Percentiles rank a stretch among this genome's conserved stretches.
These are phyloP conservation scores for Cladobotryum mycophilum DNA, from an alignment of 2,329 filamentous ascomycete species.

Conservation along the genomic window DNA sequence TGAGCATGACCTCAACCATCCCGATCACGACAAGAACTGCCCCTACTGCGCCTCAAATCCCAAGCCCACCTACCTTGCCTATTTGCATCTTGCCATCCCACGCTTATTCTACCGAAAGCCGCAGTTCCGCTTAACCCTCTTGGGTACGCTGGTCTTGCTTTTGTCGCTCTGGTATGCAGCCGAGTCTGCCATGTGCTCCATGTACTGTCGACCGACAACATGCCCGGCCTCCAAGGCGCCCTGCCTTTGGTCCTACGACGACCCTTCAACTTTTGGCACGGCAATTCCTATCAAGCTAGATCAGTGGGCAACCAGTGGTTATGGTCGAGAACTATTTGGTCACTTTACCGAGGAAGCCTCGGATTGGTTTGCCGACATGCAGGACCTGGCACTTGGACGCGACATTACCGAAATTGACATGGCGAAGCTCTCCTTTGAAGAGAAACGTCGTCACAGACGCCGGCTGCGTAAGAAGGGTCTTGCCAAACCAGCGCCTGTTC, in stretches of 20 bases:
- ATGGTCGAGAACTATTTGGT: conserved; percentile 35
- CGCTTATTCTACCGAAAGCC: conserved; percentile 39
- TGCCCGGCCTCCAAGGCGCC: conserved; percentile 35
- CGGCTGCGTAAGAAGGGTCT: conserved; percentile 44
- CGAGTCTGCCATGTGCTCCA: conserved; percentile 48
- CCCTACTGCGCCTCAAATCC: conserved; percentile 14
- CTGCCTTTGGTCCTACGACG: conserved; percentile 51
- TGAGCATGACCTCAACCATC: conserved; percentile 12
- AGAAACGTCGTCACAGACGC: conserved; percentile 43
- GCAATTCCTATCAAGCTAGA: conserved; percentile 57
- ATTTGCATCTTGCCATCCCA: conserved; percentile 40
- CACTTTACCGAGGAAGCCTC: conserved; percentile 36
- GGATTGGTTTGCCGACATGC: conserved; percentile 43
- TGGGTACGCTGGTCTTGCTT: conserved; percentile 41
- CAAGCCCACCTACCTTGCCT: conserved; percentile 21
- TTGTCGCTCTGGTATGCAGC: conserved; percentile 46
- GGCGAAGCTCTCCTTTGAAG: conserved; percentile 37
- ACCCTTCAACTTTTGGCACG: conserved; percentile 53
- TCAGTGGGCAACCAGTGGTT: conserved; percentile 52
- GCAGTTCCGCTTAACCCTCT: conserved; percentile 40
- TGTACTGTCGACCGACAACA: conserved; percentile 48
- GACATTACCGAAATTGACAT: conserved; percentile 40
- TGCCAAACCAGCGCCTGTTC: conserved; percentile 27
- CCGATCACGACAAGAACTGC: conserved; percentile 3
- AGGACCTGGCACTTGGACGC: conserved; percentile 39